Evolutionary conservation across 768 basidiomycete species (phyloP).

Genomic region (Rhodosporidiobolus sp.): DNA sequence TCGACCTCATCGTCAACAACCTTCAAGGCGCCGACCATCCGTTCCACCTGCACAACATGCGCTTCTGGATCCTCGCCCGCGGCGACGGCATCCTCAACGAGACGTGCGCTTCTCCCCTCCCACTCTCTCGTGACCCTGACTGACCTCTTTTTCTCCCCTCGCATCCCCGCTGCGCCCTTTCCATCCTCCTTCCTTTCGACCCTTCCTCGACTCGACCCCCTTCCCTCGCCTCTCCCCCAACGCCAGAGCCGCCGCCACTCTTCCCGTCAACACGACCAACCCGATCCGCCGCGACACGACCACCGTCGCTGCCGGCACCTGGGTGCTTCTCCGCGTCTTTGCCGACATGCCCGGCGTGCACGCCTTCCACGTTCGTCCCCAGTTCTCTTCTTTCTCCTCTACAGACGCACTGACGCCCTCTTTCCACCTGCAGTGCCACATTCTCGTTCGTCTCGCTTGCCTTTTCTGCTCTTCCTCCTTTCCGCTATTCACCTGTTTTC

Average conservation of each 20-base stretch:
- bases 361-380: not conserved
- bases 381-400: not conserved
- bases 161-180: too few species aligned
- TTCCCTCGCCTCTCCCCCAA: too few species aligned
- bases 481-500: not conserved
- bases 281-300: slow-evolving; percentile 21
- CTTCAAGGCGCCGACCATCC: slow-evolving; percentile 11
- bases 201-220: too few species aligned
- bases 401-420: not conserved
- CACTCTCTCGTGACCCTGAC: too few species aligned
- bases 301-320: not conserved
- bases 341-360: slow-evolving; percentile 7
- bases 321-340: slow-evolving; percentile 3
- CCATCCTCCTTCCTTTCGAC: too few species aligned
- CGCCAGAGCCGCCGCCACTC: not conserved
- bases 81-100: not conserved
- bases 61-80: not conserved
- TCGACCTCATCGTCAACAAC: slow-evolving; percentile 11
- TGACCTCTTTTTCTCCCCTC: too few species aligned
- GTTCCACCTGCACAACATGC: slow-evolving; percentile 5
- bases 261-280: slow-evolving; percentile 1
- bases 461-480: too few species aligned
- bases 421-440: not conserved
- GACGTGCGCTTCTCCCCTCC: not conserved
- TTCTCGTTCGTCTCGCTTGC: too few species aligned